Evolutionary conservation across 225 moss, liverwort and hornwort genomes (phyloP).

Genomic region (Neckera pumila): DNA sequence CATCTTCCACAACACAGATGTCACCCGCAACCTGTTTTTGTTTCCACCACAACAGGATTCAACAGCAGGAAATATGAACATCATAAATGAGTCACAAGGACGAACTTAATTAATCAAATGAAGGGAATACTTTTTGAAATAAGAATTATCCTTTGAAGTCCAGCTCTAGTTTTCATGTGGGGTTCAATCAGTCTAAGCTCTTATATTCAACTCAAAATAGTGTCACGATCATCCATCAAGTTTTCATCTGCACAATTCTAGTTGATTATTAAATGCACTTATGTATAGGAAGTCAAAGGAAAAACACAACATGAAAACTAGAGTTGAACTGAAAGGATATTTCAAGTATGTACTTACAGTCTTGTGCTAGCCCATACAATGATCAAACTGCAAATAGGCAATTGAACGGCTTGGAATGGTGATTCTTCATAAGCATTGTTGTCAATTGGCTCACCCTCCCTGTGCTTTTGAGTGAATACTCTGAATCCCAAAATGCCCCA

Average conservation of each 20-base stretch:
- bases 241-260: neutral
- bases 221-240: neutral
- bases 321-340: neutral
- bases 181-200: neutral
- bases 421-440: slow-evolving; percentile 9
- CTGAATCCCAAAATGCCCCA: neutral
- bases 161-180: neutral
- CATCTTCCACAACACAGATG: slow-evolving; percentile 26
- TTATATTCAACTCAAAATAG: neutral
- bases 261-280: too few species aligned
- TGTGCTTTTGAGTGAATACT: neutral
- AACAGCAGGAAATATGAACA: neutral
- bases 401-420: slow-evolving; percentile 15
- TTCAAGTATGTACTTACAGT: slow-evolving; percentile 9
- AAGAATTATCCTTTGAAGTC: neutral
- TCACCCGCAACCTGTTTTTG: slow-evolving; percentile 13
- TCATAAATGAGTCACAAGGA: neutral
- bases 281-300: too few species aligned
- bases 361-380: slow-evolving; percentile 31
- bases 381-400: slow-evolving; percentile 19
- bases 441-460: slow-evolving; percentile 1
- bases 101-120: neutral
- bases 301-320: neutral
- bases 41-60: neutral
- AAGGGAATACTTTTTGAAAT: neutral